A percentile compares a stretch with the other conserved stretches of the same genome.
These are phyloP conservation scores for Theobroma grandiflorum DNA, from an alignment of 441 rosid species.

Conservation along the genomic window DNA sequence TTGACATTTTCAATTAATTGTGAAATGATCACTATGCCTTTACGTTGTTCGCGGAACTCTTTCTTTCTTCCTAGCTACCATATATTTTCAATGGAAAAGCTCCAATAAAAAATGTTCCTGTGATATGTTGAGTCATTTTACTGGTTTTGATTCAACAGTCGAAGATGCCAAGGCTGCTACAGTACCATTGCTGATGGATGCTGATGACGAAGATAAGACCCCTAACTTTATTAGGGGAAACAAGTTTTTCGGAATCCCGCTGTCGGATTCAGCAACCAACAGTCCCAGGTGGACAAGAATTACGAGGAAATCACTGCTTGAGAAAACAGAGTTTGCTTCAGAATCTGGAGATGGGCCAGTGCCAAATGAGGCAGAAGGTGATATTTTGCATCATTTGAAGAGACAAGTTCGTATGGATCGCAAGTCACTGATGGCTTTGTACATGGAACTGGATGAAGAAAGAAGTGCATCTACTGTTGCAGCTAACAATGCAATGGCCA, in stretches of 20 bases:
- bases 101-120: neutral
- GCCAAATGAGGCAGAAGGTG: slow-evolving; percentile 54
- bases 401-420: slow-evolving; percentile 80
- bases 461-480: slow-evolving; percentile 92
- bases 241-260: slow-evolving; percentile 76
- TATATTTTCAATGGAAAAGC: neutral
- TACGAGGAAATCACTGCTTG: slow-evolving; percentile 58
- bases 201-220: slow-evolving; percentile 63
- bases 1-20: neutral
- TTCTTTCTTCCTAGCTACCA: slow-evolving; percentile 1
- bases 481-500: slow-evolving; percentile 96
- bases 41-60: neutral
- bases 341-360: slow-evolving; percentile 48
- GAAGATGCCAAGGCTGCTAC: slow-evolving; percentile 51
- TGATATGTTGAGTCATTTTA: neutral
- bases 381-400: slow-evolving; percentile 63
- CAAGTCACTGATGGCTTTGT: slow-evolving; percentile 78
- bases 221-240: slow-evolving; percentile 66
- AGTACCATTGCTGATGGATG: slow-evolving; percentile 48
- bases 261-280: slow-evolving; percentile 53
- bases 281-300: slow-evolving; percentile 69
- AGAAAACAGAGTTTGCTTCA: slow-evolving; percentile 53
- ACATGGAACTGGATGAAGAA: slow-evolving; percentile 96
- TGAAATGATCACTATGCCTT: neutral
- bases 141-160: slow-evolving; percentile 31